Base-by-base conservation (phyloP, 2,329 filamentous ascomycete species). In the Chaetomium strumarium region DNA sequence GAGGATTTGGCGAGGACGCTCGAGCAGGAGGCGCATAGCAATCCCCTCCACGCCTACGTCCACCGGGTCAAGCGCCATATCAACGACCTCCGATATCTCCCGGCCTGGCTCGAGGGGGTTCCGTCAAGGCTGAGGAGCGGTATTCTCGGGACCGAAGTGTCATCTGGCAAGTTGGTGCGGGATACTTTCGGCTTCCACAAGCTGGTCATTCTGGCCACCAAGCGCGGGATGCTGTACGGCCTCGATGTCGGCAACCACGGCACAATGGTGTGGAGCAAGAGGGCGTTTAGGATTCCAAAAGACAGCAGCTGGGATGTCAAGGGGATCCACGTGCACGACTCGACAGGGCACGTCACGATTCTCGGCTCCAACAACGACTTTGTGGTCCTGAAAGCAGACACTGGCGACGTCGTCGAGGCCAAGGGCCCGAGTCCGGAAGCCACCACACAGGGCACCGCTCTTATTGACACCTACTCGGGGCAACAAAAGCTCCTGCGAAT, bases 141-240 rank as follows among this genome's bases (percentile, higher is more conserved):
- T 58, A 73, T 89, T 14, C 65, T 84, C 9, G 81, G 83, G 31
- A 79, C 79, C 0, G 75, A 78, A 9, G 71, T 75, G 14, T 63
- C 69, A 1, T 69, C 65, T 17, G 68, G 73, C 29, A 74, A 75
- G 7, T 72, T 85, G n/a, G 71, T 74, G 16, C 77, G 83, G 14
- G 87, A 93, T 62, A 81, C 77, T 37, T 97, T 97, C 67, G 92
- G 92, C 5, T 92, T 96, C 70, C 85, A 88, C 67, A 95, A 96
- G 70, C 73, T 92, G 31, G 80, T 91, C 6, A 75, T 96, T 52
- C 74, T 96, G 46, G 90, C 86, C 6, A 96, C 91, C 2, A 78
- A 81, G 50, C 84, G 83, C 52, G 91, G 91, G 13, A 84, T 87
- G 58, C 72, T 97, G 16, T 86, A 91, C 59, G 89, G 85, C 3